These are phyloP conservation scores for Ophiostoma sp. DNA, from an alignment of 2,329 filamentous ascomycete species.

Conservation along the genomic window DNA sequence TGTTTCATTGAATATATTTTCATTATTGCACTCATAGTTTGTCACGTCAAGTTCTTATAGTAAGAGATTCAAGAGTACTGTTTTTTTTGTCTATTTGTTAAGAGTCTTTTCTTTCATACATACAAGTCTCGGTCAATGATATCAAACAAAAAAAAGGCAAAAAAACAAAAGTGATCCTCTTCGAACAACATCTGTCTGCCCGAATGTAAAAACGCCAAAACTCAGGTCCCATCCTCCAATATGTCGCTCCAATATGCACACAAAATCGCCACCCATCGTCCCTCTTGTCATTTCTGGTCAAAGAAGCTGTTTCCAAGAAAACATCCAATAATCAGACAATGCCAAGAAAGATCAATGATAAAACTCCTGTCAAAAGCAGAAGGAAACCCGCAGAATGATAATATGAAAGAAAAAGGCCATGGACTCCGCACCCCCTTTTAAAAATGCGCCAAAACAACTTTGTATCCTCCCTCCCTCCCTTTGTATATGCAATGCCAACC, in stretches of 20 bases:
- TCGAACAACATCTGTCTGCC: not conserved
- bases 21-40: not conserved
- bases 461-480: not conserved
- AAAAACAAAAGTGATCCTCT: not conserved
- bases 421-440: not conserved
- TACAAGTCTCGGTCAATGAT: not conserved
- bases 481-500: no score
- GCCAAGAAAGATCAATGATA: not conserved
- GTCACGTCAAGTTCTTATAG: not conserved
- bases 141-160: not conserved
- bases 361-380: not conserved
- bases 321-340: no score
- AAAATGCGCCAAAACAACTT: not conserved
- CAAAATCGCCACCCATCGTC: not conserved
- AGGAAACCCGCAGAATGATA: not conserved
- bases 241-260: conserved; percentile 10
- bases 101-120: not conserved
- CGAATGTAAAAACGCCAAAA: not conserved
- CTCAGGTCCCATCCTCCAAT: not conserved
- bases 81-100: not conserved
- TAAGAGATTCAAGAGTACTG: not conserved
- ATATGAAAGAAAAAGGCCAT: not conserved
- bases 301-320: not conserved
- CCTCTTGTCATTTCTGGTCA: not conserved
- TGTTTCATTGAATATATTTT: not conserved